Evolutionary conservation across 2,329 filamentous ascomycete genomes (phyloP).

Genomic region (Epichloe hybrida): DNA sequence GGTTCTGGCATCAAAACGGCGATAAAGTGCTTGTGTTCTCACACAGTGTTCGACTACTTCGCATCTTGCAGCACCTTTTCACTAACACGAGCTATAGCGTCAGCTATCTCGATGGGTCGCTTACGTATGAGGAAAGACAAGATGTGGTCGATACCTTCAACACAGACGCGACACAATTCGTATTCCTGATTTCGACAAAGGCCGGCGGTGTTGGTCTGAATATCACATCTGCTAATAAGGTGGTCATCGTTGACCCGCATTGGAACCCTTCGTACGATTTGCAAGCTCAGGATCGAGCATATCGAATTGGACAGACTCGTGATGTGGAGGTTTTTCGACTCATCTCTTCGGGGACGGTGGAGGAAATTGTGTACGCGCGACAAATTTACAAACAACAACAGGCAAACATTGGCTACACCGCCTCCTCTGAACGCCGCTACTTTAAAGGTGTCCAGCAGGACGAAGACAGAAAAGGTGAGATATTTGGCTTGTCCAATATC

Average conservation of each 20-base stretch:
- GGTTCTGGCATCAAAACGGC: conserved; percentile 78
- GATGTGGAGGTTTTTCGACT: conserved; percentile 94
- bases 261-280: conserved; percentile 95
- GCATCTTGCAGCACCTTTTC: conserved; percentile 75
- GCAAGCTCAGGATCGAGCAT: conserved; percentile 91
- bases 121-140: conserved; percentile 73
- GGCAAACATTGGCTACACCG: conserved; percentile 92
- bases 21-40: conserved; percentile 96
- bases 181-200: conserved; percentile 89
- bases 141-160: conserved; percentile 84
- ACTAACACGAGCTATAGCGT: conserved; percentile 80
- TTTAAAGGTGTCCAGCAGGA: conserved; percentile 90
- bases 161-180: conserved; percentile 71
- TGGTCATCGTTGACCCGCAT: conserved; percentile 91
- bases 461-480: conserved; percentile 72
- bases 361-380: conserved; percentile 91
- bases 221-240: conserved; percentile 95
- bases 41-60: conserved; percentile 74
- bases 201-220: conserved; percentile 91
- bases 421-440: conserved; percentile 82
- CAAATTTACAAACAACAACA: conserved; percentile 99
- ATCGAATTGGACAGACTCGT: conserved; percentile 82
- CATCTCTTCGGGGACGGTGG: conserved; percentile 81
- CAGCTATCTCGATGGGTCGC: conserved; percentile 76
- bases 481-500: conserved; percentile 81